Conservation (phyloP, 2,329 filamentous ascomycete species). For the Laburnicola sp. region DNA sequence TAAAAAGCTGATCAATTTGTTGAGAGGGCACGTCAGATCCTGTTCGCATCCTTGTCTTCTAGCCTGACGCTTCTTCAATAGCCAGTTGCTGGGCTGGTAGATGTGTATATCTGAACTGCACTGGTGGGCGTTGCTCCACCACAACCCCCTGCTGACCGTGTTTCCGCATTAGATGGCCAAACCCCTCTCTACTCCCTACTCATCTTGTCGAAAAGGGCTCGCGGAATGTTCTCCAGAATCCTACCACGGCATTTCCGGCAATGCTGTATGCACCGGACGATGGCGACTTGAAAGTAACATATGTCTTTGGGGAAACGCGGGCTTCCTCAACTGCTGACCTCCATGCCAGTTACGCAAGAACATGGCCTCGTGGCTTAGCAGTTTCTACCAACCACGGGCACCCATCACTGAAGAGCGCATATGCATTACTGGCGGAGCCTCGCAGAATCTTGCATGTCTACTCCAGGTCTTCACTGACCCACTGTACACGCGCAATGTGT, state of each 20-base stretch:
- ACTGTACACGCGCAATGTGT: conserved; percentile 71
- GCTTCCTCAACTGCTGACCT: background rate
- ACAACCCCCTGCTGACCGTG: conserved; percentile 40
- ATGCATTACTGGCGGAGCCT: conserved; percentile 82
- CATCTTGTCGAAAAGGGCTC: conserved; percentile 64
- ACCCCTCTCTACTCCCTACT: conserved; percentile 66
- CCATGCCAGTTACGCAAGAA: conserved; percentile 58
- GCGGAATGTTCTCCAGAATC: conserved; percentile 63
- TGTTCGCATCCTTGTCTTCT: conserved; percentile 10
- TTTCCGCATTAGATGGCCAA: conserved; percentile 70
- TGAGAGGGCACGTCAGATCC: conserved; percentile 38
- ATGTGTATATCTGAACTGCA: conserved; percentile 4
- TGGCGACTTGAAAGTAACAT: conserved; percentile 52
- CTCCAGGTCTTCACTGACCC: conserved; percentile 82
- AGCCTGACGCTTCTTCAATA: background rate
- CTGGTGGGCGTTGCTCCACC: background rate
- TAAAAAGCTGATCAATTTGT: conserved; percentile 42
- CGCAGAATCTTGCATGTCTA: conserved; percentile 77
- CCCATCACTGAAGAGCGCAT: conserved; percentile 62
- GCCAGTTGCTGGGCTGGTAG: background rate
- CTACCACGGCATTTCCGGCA: conserved; percentile 61
- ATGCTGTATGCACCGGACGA: conserved; percentile 79
- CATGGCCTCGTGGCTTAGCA: conserved; percentile 70
- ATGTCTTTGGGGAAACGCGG: conserved; percentile 9
- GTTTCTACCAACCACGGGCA: conserved; percentile 58